Evolutionary conservation across 257 asterid genomes (phyloP), one percentile per base, ranked within the genome.

Genomic region (Rhazya stricta): DNA sequence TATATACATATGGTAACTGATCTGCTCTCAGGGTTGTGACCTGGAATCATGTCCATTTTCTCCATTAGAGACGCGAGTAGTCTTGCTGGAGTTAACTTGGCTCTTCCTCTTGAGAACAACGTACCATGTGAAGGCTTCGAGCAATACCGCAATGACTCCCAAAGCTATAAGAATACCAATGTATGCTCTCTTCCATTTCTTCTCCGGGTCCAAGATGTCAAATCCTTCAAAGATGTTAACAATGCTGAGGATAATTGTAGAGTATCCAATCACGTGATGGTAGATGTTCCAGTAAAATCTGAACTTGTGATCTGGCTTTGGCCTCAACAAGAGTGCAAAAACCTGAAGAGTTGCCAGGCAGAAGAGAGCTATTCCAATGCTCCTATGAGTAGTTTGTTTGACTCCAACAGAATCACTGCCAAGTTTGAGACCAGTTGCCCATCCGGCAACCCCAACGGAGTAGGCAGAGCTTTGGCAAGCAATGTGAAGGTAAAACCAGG

Each of bases 241-340:
- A 51, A 92, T 91, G 84, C 91, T 86, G 3, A 91, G 83, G 11
- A 34, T 34, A 11, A 93, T 88, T 2, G 88, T 92, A 0, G 83
- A 15, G 85, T 91, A 93, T 4, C 98, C 98, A 32, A 77, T 46
- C 9, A 37, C 30, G 50, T 83, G 83, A 53, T 93, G 98, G 88
- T 93, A 93, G 13, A 93, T 71, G 89, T 93, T 93, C 97, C 98
- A 93, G 81, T 87, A 83, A 0, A 85, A 8, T 82, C 97, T 88
- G 80, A 53, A 88, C 48, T 93, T 93, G 79, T 91, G 95, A 32
- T 93, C 95, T 4, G 92, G 91, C 88, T 89, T 91, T 12, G 97
- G 98, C 86, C 98, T 78, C 74, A 93, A 56, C 0, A 90, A 86
- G 80, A 93, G 71, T 16, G 98, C 97, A 43, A 89, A 88, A 1